These are phyloP conservation scores for Thraustotheca clavata DNA, from an alignment of 352 stramenopile genomes.

Conservation along the genomic window DNA sequence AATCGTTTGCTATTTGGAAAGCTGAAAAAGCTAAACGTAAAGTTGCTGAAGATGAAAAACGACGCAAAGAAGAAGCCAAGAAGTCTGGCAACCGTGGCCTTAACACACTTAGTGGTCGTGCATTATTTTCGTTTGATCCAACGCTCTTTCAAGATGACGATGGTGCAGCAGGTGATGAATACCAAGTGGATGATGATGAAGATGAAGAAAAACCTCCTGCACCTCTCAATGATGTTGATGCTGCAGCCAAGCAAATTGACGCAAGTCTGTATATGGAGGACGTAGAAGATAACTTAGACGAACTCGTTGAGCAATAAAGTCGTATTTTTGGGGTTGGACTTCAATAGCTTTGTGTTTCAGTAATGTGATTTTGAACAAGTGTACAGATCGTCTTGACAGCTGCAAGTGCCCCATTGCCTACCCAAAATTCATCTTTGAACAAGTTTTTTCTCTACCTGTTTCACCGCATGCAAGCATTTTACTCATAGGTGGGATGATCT, in stretches of 20 bases:
- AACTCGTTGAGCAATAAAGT: conserved; percentile 19
- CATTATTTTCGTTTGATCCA: conserved; percentile 85
- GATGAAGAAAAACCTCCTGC: conserved; percentile 20
- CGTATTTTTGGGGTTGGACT: conserved; percentile 9
- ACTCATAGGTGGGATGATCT: conserved; percentile 77
- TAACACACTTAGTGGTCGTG: conserved; percentile 88
- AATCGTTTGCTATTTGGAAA: conserved; percentile 87
- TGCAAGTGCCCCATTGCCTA: conserved; percentile 61
- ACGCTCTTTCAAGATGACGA: conserved; percentile 88
- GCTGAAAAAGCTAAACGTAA: conserved; percentile 70
- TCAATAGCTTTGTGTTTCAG: too few species aligned
- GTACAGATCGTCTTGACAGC: conserved; percentile 53
- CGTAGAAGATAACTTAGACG: conserved; percentile 25
- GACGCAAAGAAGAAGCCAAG: conserved; percentile 78
- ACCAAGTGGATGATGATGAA: conserved; percentile 48
- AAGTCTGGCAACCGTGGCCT: conserved; percentile 69
- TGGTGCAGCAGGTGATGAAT: conserved; percentile 77
- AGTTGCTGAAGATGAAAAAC: conserved; percentile 71
- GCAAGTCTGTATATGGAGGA: conserved; percentile 19
- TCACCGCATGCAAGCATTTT: conserved; percentile 95
- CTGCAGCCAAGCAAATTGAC: conserved; percentile 4
- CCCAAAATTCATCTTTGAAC: neutral
- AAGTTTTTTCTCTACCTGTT: conserved; percentile 41
- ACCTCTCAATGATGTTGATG: conserved; percentile 26
- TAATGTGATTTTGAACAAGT: too few species aligned